Conservation (phyloP, 2,329 filamentous ascomycete genomes). For the Phaeosphaeria sp. region DNA sequence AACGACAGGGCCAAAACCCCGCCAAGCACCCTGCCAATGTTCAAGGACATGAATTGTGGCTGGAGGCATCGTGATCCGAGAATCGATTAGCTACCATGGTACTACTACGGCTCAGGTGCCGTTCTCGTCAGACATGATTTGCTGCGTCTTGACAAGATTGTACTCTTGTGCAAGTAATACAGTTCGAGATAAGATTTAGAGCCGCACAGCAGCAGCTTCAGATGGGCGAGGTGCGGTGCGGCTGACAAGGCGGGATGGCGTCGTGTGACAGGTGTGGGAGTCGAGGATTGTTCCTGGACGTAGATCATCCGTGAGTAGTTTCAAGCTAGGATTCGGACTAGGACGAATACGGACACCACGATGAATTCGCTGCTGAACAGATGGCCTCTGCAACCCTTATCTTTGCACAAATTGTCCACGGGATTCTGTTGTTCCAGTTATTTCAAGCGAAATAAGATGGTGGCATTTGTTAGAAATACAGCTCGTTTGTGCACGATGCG, state of each 20-base stretch:
- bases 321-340: constrained; percentile 19
- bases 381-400: not conserved
- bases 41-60: constrained; percentile 13
- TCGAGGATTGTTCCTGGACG: constrained; percentile 16
- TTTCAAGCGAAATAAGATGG: not conserved
- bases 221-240: constrained; percentile 12
- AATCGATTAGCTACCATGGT: not conserved
- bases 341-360: not conserved
- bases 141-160: constrained; percentile 12
- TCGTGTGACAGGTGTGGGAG: constrained; percentile 26
- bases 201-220: constrained; percentile 11
- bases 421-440: not conserved
- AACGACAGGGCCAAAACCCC: constrained; percentile 22
- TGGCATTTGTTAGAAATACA: not conserved
- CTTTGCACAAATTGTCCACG: not conserved
- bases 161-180: constrained; percentile 16
- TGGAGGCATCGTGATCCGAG: constrained; percentile 1
- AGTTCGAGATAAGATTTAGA: constrained; percentile 13
- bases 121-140: constrained; percentile 11
- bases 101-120: constrained; percentile 15
- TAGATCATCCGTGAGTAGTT: constrained; percentile 28
- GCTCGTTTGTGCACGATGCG: not conserved
- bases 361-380: not conserved
- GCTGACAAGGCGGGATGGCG: constrained; percentile 14
- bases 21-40: constrained; percentile 29